These are phyloP conservation scores for Phytophthora tubulina DNA, from an alignment of 352 stramenopile genomes.

Conservation along the genomic window DNA sequence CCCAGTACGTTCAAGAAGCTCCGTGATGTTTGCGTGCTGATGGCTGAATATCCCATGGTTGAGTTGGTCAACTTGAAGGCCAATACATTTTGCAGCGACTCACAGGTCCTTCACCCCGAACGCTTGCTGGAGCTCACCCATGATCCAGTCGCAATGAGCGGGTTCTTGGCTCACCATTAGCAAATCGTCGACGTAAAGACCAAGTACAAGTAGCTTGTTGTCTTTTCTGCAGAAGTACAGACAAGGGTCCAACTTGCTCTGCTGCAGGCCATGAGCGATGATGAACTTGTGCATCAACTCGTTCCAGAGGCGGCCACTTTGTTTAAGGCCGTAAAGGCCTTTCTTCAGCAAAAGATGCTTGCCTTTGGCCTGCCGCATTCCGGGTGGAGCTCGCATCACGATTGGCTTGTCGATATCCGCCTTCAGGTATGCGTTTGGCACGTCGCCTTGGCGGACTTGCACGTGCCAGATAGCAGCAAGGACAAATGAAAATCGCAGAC, in stretches of 20 bases:
- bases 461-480: neutral
- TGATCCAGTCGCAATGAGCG: constrained; percentile 4
- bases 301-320: constrained; percentile 20
- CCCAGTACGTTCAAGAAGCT: too few species aligned
- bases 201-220: constrained; percentile 12
- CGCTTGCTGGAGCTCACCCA: neutral
- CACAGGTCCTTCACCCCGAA: too few species aligned
- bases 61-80: too few species aligned
- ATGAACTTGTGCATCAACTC: neutral
- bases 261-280: neutral
- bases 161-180: constrained; percentile 14
- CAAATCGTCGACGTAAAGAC: constrained; percentile 16
- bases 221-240: constrained; percentile 1
- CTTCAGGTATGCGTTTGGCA: neutral
- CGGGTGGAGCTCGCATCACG: neutral
- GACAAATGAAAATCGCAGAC: neutral
- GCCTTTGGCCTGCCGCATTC: neutral
- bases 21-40: too few species aligned
- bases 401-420: neutral
- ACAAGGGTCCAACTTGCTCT: constrained; percentile 11
- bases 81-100: too few species aligned
- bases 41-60: too few species aligned
- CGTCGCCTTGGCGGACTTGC: neutral
- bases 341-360: neutral
- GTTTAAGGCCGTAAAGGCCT: neutral